Conservation (phyloP, 192 early-diverging fungal species). For the Coemansia aciculifera region DNA sequence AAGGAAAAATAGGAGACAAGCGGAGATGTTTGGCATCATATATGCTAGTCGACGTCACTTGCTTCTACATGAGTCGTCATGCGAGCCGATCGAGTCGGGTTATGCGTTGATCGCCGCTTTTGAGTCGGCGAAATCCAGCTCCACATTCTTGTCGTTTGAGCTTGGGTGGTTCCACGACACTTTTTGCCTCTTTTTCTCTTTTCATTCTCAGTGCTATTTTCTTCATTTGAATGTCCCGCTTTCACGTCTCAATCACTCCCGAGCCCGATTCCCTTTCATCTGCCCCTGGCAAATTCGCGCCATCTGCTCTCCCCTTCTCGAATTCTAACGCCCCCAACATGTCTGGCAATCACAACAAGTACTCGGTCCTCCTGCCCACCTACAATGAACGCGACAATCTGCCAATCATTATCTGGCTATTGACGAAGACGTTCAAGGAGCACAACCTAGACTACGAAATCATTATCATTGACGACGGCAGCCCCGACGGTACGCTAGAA, state of each 20-base stretch:
- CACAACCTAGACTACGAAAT: constrained; percentile 91
- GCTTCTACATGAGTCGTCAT: background rate
- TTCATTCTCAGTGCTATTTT: background rate
- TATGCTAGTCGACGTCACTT: background rate
- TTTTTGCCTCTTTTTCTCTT: background rate
- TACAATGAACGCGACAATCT: constrained; percentile 98
- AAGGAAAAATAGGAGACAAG: background rate
- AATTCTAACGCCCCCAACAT: constrained; percentile 22
- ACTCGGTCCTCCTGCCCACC: constrained; percentile 94
- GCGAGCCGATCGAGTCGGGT: background rate
- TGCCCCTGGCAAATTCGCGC: constrained; percentile 14
- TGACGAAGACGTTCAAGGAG: constrained; percentile 84
- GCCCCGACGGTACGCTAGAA: constrained; percentile 93
- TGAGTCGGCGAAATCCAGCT: background rate
- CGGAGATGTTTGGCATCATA: background rate
- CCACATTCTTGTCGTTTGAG: background rate
- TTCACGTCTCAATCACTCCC: constrained; percentile 53
- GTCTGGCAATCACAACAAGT: constrained; percentile 59
- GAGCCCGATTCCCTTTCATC: constrained; percentile 48
- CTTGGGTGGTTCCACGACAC: background rate
- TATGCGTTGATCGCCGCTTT: background rate
- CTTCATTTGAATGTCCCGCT: constrained; percentile 41
- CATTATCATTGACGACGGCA: constrained; percentile 94
- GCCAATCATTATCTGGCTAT: constrained; percentile 91
- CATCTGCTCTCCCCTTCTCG: constrained; percentile 32